Percentiles rank a stretch among this genome's conserved stretches.
Conservation (phyloP, 148 eudicot genomes). For the Rhododendron kiyosumense region DNA sequence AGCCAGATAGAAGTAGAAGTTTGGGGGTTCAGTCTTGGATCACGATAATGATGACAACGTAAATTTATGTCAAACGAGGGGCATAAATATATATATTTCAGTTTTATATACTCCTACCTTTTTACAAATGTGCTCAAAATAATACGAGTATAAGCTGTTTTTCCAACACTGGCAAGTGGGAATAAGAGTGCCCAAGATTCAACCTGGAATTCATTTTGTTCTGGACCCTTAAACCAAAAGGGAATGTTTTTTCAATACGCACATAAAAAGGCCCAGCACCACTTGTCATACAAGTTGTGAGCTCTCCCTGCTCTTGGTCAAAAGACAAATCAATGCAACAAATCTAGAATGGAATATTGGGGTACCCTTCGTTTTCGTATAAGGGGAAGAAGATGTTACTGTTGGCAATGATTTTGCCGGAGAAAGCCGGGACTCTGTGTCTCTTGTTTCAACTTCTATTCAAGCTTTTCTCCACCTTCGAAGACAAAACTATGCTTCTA, state of each 20-base stretch:
- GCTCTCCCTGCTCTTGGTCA: background rate
- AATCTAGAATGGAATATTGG: background rate
- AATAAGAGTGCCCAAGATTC: background rate
- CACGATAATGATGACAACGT: background rate
- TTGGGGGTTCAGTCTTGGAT: background rate
- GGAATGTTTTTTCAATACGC: background rate
- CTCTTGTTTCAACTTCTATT: background rate
- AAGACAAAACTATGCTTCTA: background rate
- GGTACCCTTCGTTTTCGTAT: background rate
- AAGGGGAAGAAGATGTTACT: background rate
- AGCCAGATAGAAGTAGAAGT: background rate
- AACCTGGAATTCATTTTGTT: conserved; percentile 2
- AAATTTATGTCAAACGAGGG: background rate
- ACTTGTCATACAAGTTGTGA: background rate
- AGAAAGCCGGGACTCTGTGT: background rate
- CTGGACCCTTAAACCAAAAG: background rate
- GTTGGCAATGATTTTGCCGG: background rate
- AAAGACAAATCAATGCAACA: background rate
- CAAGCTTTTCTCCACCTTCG: background rate
- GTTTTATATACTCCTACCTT: background rate
- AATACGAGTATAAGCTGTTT: background rate
- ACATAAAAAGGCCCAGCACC: background rate
- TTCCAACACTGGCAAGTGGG: conserved; percentile 5
- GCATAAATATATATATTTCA: background rate
- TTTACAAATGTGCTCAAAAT: background rate